Conservation (phyloP, 371 early-diverging fungal species). For the Mortierella polycephala region DNA sequence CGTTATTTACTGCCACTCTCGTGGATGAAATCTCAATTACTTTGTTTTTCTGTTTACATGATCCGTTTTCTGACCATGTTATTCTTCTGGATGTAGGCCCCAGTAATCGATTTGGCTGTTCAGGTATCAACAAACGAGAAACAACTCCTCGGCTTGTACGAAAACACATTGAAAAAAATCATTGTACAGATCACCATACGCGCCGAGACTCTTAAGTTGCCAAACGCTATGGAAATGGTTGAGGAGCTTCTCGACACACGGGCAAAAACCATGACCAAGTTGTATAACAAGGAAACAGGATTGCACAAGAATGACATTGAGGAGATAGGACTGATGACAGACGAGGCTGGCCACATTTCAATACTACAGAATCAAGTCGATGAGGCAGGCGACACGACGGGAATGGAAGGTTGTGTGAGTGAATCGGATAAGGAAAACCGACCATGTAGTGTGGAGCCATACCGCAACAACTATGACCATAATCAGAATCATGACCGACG, state of each 20-base stretch:
- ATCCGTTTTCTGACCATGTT: too few species aligned
- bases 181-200: not conserved
- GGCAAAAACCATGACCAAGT: not conserved
- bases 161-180: conserved; percentile 11
- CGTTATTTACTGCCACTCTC: too few species aligned
- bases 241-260: not conserved
- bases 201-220: not conserved
- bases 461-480: too few species aligned
- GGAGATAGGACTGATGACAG: too few species aligned
- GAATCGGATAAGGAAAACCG: too few species aligned
- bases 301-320: not conserved
- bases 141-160: not conserved
- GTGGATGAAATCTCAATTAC: not conserved
- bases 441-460: too few species aligned
- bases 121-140: conserved; percentile 5
- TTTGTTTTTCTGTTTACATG: not conserved
- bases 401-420: too few species aligned
- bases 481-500: too few species aligned
- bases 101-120: conserved; percentile 13
- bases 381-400: too few species aligned
- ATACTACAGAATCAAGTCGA: too few species aligned
- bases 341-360: too few species aligned
- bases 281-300: not conserved
- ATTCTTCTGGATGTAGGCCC: conserved; percentile 1
- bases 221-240: not conserved